A percentile compares a stretch with the other conserved stretches of the same genome.
These are phyloP conservation scores for Trichosporon faecale DNA, from an alignment of 1,284 basidiomycete genomes.

Conservation along the genomic window DNA sequence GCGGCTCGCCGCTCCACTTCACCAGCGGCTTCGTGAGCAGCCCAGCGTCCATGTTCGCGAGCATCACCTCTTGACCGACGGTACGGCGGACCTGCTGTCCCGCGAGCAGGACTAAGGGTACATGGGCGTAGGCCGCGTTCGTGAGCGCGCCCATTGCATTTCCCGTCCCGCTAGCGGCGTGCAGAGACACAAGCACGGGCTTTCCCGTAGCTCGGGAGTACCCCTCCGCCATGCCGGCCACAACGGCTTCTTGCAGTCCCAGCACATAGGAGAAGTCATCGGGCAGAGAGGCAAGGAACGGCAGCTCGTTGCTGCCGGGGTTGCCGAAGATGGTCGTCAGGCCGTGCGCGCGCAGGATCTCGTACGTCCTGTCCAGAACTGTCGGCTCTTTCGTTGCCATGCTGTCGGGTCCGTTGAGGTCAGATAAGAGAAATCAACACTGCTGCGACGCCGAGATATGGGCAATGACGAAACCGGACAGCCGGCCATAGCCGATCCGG, in stretches of 20 bases:
- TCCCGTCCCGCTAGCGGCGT: conserved; percentile 18
- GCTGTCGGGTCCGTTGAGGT: not conserved
- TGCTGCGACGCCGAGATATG: not conserved
- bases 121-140: conserved; percentile 18
- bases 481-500: not conserved
- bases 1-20: conserved; percentile 18
- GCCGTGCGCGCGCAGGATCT: conserved; percentile 15
- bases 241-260: conserved; percentile 19
- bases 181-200: conserved; percentile 16
- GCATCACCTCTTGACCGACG: conserved; percentile 24
- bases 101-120: conserved; percentile 20
- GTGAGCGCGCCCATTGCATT: conserved; percentile 24
- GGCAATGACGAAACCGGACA: not conserved
- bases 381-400: not conserved
- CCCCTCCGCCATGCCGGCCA: conserved; percentile 21
- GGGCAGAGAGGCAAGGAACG: conserved; percentile 19
- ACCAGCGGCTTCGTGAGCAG: conserved; percentile 15
- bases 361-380: conserved; percentile 6
- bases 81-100: conserved; percentile 23
- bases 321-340: conserved; percentile 23
- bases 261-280: conserved; percentile 22
- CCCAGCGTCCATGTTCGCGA: conserved; percentile 18
- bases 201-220: conserved; percentile 14
- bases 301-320: conserved; percentile 23
- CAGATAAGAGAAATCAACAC: not conserved